phyloP scores from a whole-genome alignment of 2,329 filamentous ascomycete species.

The Paracorniculantispora psalliotae region DNA sequence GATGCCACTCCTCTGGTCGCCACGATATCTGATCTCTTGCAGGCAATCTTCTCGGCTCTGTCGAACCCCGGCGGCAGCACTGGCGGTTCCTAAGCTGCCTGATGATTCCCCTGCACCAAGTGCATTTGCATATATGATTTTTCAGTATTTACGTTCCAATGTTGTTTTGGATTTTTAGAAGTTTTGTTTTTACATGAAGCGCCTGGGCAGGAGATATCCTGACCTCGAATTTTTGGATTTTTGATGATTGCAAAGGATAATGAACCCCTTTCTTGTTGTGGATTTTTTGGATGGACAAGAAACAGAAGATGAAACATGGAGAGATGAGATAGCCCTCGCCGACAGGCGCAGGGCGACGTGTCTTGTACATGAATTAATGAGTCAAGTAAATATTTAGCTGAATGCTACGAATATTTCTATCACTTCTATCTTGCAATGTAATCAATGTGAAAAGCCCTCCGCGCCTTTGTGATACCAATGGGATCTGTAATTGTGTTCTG shows the following conservation, averaged over 20 bases:
- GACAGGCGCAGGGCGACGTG: neutral
- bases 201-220: neutral
- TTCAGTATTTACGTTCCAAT: constrained; percentile 3
- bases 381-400: constrained; percentile 9
- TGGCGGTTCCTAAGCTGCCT: neutral
- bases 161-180: neutral
- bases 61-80: neutral
- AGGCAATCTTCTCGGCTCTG: constrained; percentile 9
- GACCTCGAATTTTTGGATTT: neutral
- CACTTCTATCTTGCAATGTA: neutral
- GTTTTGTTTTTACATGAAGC: constrained; percentile 9
- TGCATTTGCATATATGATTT: constrained; percentile 6
- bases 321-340: neutral
- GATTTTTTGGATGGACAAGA: neutral
- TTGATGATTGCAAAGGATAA: constrained; percentile 10
- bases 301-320: neutral
- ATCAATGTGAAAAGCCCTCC: too few species aligned
- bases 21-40: constrained; percentile 7
- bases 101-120: neutral
- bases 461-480: too few species aligned
- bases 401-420: constrained; percentile 8
- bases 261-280: constrained; percentile 4
- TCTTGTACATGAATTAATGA: constrained; percentile 12
- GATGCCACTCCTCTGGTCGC: constrained; percentile 31
- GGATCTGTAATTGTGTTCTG: too few species aligned